These are phyloP conservation scores for Aureobasidium leucospermi DNA, from an alignment of 2,329 filamentous ascomycete species.

Conservation along the genomic window DNA sequence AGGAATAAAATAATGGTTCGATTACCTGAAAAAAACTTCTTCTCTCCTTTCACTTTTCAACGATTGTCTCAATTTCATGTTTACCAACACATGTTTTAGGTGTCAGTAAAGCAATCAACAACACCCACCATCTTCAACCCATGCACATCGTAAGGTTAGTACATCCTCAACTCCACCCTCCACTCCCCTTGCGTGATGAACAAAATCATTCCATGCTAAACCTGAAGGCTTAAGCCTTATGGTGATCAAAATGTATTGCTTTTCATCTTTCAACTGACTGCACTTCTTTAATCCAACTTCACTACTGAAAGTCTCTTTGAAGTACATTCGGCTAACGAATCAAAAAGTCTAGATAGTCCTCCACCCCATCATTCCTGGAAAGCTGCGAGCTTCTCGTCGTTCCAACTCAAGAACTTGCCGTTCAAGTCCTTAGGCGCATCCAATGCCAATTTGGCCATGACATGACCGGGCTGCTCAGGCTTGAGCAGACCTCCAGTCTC, in stretches of 20 bases:
- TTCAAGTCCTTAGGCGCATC: slow-evolving; percentile 59
- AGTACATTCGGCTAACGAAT: slow-evolving; percentile 8
- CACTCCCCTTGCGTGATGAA: slow-evolving; percentile 51
- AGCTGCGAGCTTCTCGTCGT: slow-evolving; percentile 44
- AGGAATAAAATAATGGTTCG: slow-evolving; percentile 39
- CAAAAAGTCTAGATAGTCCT: not conserved
- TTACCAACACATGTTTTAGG: slow-evolving; percentile 9
- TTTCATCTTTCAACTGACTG: slow-evolving; percentile 79
- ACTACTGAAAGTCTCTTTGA: not conserved
- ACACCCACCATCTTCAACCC: not conserved
- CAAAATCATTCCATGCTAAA: slow-evolving; percentile 69
- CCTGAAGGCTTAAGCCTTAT: slow-evolving; percentile 57
- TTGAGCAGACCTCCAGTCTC: slow-evolving; percentile 64
- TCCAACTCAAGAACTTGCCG: slow-evolving; percentile 64
- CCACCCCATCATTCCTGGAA: slow-evolving; percentile 41
- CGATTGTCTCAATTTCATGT: not conserved
- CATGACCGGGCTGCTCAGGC: slow-evolving; percentile 76
- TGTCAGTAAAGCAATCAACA: not conserved
- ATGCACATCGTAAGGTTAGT: not conserved
- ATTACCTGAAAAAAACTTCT: slow-evolving; percentile 35
- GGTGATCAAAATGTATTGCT: slow-evolving; percentile 60
- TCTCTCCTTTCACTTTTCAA: not conserved
- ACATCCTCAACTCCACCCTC: not conserved
- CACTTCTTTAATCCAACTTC: slow-evolving; percentile 13
- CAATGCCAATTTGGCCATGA: slow-evolving; percentile 73